Evolutionary conservation across 257 asterid genomes (phyloP).

Genomic region (Forsythia suspensa): DNA sequence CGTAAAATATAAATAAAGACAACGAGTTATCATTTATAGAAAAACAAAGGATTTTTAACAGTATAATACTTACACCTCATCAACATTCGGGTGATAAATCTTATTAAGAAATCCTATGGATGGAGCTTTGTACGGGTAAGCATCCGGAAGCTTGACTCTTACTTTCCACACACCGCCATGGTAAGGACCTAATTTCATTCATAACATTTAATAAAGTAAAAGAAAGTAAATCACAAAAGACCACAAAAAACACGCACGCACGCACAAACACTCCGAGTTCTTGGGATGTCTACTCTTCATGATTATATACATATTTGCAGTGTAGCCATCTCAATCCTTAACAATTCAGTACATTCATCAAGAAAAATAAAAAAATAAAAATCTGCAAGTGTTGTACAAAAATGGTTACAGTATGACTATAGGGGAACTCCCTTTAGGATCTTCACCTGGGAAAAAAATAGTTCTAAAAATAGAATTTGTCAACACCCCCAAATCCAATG

Average conservation of each 20-base stretch:
- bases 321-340: conserved; percentile 3
- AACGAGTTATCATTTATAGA: neutral
- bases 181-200: conserved; percentile 73
- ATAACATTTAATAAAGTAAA: conserved; percentile 5
- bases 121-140: conserved; percentile 97
- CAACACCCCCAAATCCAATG: too few relatives aligned
- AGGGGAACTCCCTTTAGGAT: too few relatives aligned
- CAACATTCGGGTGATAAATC: conserved; percentile 97
- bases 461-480: too few relatives aligned
- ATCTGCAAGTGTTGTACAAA: neutral
- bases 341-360: conserved; percentile 15
- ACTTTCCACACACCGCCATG: conserved; percentile 97
- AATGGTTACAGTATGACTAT: neutral
- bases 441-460: too few relatives aligned
- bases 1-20: neutral
- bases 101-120: conserved; percentile 92
- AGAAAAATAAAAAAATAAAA: neutral
- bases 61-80: conserved; percentile 69
- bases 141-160: conserved; percentile 97
- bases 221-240: neutral
- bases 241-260: neutral
- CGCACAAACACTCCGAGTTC: neutral
- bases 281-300: neutral
- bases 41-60: neutral
- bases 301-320: neutral